These are phyloP conservation scores for Inosperma sp. DNA, from an alignment of 768 basidiomycete species.

Conservation along the genomic window DNA sequence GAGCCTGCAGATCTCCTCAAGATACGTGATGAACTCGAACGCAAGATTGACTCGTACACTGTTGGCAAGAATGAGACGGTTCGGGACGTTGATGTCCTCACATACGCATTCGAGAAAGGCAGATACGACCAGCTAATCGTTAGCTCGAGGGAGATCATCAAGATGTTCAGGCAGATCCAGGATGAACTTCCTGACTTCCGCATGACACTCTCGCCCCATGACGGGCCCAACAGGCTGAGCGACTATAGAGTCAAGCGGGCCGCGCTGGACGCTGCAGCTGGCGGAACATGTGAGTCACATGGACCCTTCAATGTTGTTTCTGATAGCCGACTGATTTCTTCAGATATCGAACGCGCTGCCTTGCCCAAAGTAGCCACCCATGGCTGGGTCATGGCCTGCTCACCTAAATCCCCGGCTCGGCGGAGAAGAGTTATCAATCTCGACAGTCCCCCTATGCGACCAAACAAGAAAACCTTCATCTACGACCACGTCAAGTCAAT, in stretches of 20 bases:
- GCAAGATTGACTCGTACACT: slow-evolving; percentile 38
- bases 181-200: slow-evolving; percentile 42
- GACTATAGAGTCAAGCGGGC: slow-evolving; percentile 32
- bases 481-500: slow-evolving; percentile 44
- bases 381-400: slow-evolving; percentile 40
- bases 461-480: slow-evolving; percentile 43
- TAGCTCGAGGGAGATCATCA: slow-evolving; percentile 28
- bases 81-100: slow-evolving; percentile 26
- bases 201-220: slow-evolving; percentile 43
- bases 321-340: background rate
- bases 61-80: slow-evolving; percentile 33
- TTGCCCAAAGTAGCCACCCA: slow-evolving; percentile 27
- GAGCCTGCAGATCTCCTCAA: slow-evolving; percentile 37
- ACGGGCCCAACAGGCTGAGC: slow-evolving; percentile 37
- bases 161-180: slow-evolving; percentile 37
- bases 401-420: slow-evolving; percentile 36
- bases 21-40: slow-evolving; percentile 35
- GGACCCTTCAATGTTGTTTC: background rate
- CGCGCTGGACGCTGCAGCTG: background rate
- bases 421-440: slow-evolving; percentile 29
- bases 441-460: slow-evolving; percentile 30
- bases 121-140: slow-evolving; percentile 34
- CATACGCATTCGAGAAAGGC: slow-evolving; percentile 34
- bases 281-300: background rate
- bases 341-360: slow-evolving; percentile 20